Evolutionary conservation across 2,329 filamentous ascomycete species (phyloP), one percentile per base, ranked within the genome.

Genomic region (Rutstroemia sydowiana): DNA sequence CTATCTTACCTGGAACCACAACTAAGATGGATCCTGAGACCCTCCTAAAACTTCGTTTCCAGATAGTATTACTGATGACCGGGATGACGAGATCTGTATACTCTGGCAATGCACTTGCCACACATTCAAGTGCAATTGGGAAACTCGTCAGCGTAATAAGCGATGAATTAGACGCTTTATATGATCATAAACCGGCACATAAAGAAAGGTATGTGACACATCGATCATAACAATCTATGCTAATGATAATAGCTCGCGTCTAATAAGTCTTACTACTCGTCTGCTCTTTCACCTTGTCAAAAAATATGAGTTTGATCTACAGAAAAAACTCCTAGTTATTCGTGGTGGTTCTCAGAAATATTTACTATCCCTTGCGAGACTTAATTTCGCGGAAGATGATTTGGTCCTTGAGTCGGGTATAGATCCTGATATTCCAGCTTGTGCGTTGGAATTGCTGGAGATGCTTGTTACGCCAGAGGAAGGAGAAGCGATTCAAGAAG

Each of bases 351-450:
- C 81, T 47, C 89, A 95, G 63, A 89, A 90, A 48, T 92, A 95
- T 62, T 73, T 95, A 1, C 79, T 96, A 9, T 82, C 82, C 2
- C 72, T 98, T 41, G 90, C 88, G 0, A 73, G 92, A 39, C 71
- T 97, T n/a, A 89, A 88, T 0, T 96, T 95, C 66, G 84, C 82
- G 5, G 81, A 83, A 20, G 88, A 95, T 55, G 85, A 88, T 28
- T 68, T 87, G 8, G 78, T 93, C 10, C 75, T 95, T 26, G 90
- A 96, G 68, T 74, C 75, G 1, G 84, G 84, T 0, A 85, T 95
- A 48, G 85, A 87, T 32, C 79, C 85, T 26, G 87, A 88, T 57
- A 88, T 89, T 1, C 80, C 85, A 1, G 87, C 92, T 57, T 82
- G 85, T 68, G 92, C 93, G 3, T 84, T 92, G 60, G 82, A 87